Evolutionary conservation across 2,329 filamentous ascomycete genomes (phyloP), one percentile per base, ranked within the genome.

Genomic region (Microcera coccophila): DNA sequence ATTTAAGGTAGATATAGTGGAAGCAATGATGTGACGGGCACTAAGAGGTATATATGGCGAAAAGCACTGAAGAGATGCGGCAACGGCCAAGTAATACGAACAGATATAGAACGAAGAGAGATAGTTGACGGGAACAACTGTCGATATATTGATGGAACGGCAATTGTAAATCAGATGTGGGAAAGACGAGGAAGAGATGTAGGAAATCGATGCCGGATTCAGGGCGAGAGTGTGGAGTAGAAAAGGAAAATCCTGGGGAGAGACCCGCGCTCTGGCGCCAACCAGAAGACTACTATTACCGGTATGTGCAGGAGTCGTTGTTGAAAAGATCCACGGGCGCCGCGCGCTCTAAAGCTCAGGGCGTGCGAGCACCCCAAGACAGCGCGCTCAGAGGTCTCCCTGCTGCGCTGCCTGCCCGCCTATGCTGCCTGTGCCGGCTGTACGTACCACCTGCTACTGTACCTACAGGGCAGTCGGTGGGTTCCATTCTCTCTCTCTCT

Each of bases 241-340:
- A 54, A 53, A 48, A 53, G 48, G 52, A 53, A 57, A 57, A 58
- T 56, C 54, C 56, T 54, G 54, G 54, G 54, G 54, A 44, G 49
- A 52, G 54, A 44, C 38, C 41, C 43, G 44, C 47, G 52, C 54
- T 47, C 44, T 43, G 45, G 52, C 44, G 41, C 50, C 38, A 48
- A 39, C 43, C 39, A 36, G n/a, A n/a, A n/a, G n/a, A n/a, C n/a
- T n/a, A n/a, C n/a, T n/a, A n/a, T n/a, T n/a, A n/a, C n/a, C n/a
- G n/a, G n/a, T n/a, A n/a, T n/a, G n/a, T n/a, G n/a, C n/a, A n/a
- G n/a, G n/a, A n/a, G n/a, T n/a, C n/a, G n/a, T n/a, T n/a, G n/a
- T n/a, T n/a, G n/a, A n/a, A n/a, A n/a, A n/a, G n/a, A n/a, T n/a
- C n/a, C n/a, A n/a, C n/a, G n/a, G n/a, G n/a, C n/a, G n/a, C n/a